These are phyloP conservation scores for Cladophialophora immunda DNA, from an alignment of 2,329 filamentous ascomycete genomes.

Conservation along the genomic window DNA sequence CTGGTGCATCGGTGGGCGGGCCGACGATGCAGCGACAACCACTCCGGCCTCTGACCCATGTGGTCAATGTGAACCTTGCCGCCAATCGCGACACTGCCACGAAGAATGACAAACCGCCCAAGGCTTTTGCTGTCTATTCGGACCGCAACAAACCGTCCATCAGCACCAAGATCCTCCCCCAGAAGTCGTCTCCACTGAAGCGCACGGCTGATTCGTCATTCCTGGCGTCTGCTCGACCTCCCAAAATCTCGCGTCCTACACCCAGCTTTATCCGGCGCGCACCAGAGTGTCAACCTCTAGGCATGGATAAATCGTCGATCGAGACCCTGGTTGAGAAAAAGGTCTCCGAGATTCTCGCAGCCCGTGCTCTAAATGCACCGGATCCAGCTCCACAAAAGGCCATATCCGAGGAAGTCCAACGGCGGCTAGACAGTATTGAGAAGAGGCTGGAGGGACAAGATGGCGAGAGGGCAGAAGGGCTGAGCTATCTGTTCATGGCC, in stretches of 20 bases:
- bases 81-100: slow-evolving; percentile 60
- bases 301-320: slow-evolving; percentile 71
- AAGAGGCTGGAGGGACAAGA: slow-evolving; percentile 81
- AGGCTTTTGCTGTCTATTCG: slow-evolving; percentile 86
- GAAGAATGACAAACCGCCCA: slow-evolving; percentile 74
- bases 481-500: slow-evolving; percentile 87
- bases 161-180: slow-evolving; percentile 37
- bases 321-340: slow-evolving; percentile 93
- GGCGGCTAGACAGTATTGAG: slow-evolving; percentile 83
- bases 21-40: slow-evolving; percentile 72
- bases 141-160: slow-evolving; percentile 68
- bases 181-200: slow-evolving; percentile 54
- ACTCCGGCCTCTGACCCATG: slow-evolving; percentile 76
- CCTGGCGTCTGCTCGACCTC: slow-evolving; percentile 51
- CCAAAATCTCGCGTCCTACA: slow-evolving; percentile 52
- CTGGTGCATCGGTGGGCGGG: slow-evolving; percentile 52
- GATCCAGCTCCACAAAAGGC: slow-evolving; percentile 52
- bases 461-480: slow-evolving; percentile 79
- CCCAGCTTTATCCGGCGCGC: slow-evolving; percentile 37
- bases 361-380: slow-evolving; percentile 46
- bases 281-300: slow-evolving; percentile 40
- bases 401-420: slow-evolving; percentile 81
- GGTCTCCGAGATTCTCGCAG: slow-evolving; percentile 85
- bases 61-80: slow-evolving; percentile 75
- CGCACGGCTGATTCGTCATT: slow-evolving; percentile 47